These are phyloP conservation scores for Nakaseomyces delphensis DNA, from an alignment of 1,139 yeast species.

Conservation along the genomic window DNA sequence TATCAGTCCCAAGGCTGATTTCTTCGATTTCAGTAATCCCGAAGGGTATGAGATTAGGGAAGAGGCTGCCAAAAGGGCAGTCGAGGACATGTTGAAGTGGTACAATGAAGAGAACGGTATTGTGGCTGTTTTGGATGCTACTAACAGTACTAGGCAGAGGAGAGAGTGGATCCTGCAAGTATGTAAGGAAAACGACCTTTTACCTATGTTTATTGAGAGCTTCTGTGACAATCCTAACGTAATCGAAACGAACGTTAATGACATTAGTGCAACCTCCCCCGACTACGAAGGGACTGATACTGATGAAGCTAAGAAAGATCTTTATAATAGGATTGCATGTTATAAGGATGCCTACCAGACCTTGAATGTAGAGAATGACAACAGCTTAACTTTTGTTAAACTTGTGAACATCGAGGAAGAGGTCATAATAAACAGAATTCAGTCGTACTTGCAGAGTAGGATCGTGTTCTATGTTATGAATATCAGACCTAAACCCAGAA, in stretches of 20 bases:
- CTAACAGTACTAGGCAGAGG: constrained; percentile 65
- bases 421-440: constrained; percentile 78
- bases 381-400: constrained; percentile 72
- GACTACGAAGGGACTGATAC: constrained; percentile 70
- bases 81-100: constrained; percentile 84
- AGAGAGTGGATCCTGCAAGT: constrained; percentile 57
- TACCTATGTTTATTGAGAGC: constrained; percentile 87
- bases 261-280: constrained; percentile 81
- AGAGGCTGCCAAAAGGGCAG: constrained; percentile 64
- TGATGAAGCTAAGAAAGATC: constrained; percentile 64
- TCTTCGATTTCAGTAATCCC: constrained; percentile 59
- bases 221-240: constrained; percentile 80
- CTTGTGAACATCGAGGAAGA: constrained; percentile 81
- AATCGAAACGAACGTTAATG: constrained; percentile 68
- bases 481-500: constrained; percentile 82
- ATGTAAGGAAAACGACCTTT: constrained; percentile 60
- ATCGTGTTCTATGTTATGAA: constrained; percentile 95
- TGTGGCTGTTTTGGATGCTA: constrained; percentile 89
- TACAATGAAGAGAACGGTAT: constrained; percentile 70
- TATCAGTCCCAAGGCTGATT: constrained; percentile 60
- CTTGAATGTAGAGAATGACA: constrained; percentile 47
- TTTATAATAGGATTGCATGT: constrained; percentile 59
- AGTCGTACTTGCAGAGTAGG: constrained; percentile 81
- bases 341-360: constrained; percentile 74
- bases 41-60: constrained; percentile 56